These are phyloP conservation scores for Keqinozyma sinolaborantium DNA, from an alignment of 1,139 yeast species.

Conservation along the genomic window DNA sequence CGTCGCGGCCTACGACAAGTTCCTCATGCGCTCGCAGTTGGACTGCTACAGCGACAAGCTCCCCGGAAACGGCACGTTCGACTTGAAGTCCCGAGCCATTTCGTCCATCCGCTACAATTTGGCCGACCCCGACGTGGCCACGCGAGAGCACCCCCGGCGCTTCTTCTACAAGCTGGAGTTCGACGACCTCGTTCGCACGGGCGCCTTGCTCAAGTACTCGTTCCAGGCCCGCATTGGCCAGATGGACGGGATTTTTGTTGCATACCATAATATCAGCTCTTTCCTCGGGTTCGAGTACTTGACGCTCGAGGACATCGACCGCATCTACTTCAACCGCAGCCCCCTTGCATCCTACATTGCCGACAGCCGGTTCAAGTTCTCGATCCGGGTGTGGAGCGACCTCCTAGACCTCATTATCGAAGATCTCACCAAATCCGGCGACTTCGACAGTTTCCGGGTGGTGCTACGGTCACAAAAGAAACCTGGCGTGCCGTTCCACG, in stretches of 20 bases:
- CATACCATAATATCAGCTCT: constrained; percentile 78
- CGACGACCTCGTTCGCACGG: constrained; percentile 68
- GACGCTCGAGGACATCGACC: constrained; percentile 70
- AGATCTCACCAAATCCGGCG: constrained; percentile 19
- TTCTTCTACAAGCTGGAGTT: constrained; percentile 49
- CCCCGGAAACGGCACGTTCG: constrained; percentile 92
- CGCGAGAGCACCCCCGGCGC: constrained; percentile 43
- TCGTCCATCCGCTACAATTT: constrained; percentile 81
- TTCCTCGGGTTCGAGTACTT: constrained; percentile 91
- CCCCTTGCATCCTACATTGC: constrained; percentile 51
- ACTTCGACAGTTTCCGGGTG: constrained; percentile 22
- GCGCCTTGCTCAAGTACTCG: constrained; percentile 75
- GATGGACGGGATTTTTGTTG: constrained; percentile 95
- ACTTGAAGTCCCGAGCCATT: constrained; percentile 87
- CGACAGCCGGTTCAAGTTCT: constrained; percentile 64
- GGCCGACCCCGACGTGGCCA: constrained; percentile 49
- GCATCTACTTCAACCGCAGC: constrained; percentile 21
- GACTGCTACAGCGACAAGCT: constrained; percentile 76
- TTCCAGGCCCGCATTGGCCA: constrained; percentile 92
- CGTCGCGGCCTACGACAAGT: constrained; percentile 64
- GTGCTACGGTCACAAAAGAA: constrained; percentile 13
- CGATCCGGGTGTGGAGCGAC: constrained; percentile 55
- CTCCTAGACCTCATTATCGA: constrained; percentile 39
- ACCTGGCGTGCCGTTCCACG: constrained; percentile 7
- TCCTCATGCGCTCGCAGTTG: constrained; percentile 84